Evolutionary conservation across 352 stramenopile genomes (phyloP), one percentile per base, ranked within the genome.

Genomic region (Phytophthora brassicae): DNA sequence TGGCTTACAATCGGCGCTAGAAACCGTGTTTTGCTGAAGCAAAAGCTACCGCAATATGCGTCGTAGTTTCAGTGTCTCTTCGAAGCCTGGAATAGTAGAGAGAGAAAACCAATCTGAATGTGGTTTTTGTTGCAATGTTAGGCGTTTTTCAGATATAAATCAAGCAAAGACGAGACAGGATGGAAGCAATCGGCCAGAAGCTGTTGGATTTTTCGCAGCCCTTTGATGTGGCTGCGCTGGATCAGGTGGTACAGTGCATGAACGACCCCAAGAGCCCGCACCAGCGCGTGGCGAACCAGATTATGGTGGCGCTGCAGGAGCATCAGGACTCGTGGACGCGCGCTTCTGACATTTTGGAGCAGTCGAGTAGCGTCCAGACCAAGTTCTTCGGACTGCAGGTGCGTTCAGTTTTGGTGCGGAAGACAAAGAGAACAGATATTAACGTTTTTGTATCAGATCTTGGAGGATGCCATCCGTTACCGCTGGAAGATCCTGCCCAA

Each of bases 391-490:
- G 89, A 0, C 75, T 98, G 47, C 88, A 96, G 77, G 70, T 90
- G 55, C 29, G 45, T 9, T 16, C n/a, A 13, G 33, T 39, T 23
- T 43, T 56, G 44, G 11, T 41, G 22, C 14, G 39, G 6, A 9
- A 26, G 9, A 45, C 39, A 24, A 23, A 12, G 22, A 20, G 19
- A 20, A 22, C 16, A 12, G 24, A 22, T 4, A 6, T 28, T 67
- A 28, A 61, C 29, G 9, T 42, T 22, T 44, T 54, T 26, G 13
- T 59, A 84, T 28, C 82, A 98, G 81, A 90, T 99, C 46, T 80
- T 99, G 48, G 96, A 99, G 72, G 95, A 99, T 66, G 95, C 95
- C 14, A 98, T 99, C 52, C 89, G 97, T 41, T 98, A 98, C 60
- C 84, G 93, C 77, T 99, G 95, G 95, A 98, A 98, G 68, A 94